Evolutionary conservation across 306 rosid species (phyloP).

Genomic region (Cucumis cinereus): DNA sequence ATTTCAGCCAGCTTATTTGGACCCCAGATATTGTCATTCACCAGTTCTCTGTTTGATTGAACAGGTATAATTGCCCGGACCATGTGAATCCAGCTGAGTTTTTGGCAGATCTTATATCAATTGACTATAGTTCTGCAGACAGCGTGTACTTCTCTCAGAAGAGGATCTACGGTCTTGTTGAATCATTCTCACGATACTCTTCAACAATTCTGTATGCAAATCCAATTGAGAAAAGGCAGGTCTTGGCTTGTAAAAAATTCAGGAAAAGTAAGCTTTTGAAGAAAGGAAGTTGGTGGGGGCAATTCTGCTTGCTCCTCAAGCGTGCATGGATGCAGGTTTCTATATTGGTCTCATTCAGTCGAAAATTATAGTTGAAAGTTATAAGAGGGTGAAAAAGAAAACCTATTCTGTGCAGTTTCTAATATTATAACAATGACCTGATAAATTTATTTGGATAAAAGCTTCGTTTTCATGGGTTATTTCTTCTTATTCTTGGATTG

Average conservation of each 20-base stretch:
- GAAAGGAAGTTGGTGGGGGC: slow-evolving; percentile 84
- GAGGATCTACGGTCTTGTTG: slow-evolving; percentile 70
- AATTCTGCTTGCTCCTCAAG: slow-evolving; percentile 76
- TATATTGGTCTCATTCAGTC: background rate
- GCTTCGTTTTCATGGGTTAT: background rate
- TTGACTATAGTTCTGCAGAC: slow-evolving; percentile 81
- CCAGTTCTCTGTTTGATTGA: slow-evolving; percentile 12
- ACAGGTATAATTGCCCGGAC: slow-evolving; percentile 76
- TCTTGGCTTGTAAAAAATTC: slow-evolving; percentile 22
- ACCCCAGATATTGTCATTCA: background rate
- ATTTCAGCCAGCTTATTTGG: background rate
- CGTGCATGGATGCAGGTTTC: slow-evolving; percentile 97
- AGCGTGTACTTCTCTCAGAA: slow-evolving; percentile 67
- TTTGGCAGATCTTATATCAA: slow-evolving; percentile 90
- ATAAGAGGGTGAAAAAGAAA: background rate
- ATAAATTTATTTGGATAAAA: background rate
- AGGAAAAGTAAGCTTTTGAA: slow-evolving; percentile 31
- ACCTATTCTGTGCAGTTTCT: background rate
- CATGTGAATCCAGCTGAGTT: slow-evolving; percentile 90
- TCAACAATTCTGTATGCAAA: slow-evolving; percentile 56
- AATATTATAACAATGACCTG: background rate
- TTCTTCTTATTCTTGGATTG: background rate
- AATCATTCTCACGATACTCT: slow-evolving; percentile 53
- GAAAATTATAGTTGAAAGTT: background rate
- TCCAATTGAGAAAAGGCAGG: slow-evolving; percentile 40